Conservation (phyloP, 495 filamentous ascomycete genomes). For the Podospora anserina region DNA sequence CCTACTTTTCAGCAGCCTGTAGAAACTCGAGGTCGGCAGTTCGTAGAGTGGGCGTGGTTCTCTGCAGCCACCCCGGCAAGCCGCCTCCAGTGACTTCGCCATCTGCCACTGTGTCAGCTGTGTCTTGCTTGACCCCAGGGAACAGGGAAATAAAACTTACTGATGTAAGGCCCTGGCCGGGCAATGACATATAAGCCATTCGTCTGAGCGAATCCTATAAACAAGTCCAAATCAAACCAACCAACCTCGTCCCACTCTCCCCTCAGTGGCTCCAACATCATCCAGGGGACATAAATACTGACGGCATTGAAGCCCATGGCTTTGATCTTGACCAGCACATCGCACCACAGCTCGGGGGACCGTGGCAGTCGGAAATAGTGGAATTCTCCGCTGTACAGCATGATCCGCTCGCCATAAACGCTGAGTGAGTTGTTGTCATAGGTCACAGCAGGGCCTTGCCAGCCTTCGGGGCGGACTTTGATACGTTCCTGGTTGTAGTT, state of each 20-base stretch:
- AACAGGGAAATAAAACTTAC: slow-evolving; percentile 12
- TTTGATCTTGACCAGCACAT: slow-evolving; percentile 77
- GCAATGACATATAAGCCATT: slow-evolving; percentile 74
- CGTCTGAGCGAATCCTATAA: slow-evolving; percentile 67
- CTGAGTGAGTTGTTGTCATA: slow-evolving; percentile 76
- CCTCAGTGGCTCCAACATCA: slow-evolving; percentile 70
- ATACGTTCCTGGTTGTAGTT: neutral
- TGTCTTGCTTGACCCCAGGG: neutral
- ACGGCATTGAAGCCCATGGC: slow-evolving; percentile 73
- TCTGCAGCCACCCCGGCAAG: slow-evolving; percentile 51
- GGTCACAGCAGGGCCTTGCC: slow-evolving; percentile 42
- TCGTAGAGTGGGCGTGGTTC: slow-evolving; percentile 59
- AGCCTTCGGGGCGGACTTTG: neutral
- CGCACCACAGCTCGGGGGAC: slow-evolving; percentile 66
- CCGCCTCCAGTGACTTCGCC: slow-evolving; percentile 52
- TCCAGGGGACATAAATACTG: slow-evolving; percentile 75
- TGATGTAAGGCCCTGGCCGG: slow-evolving; percentile 54
- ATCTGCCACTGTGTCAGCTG: slow-evolving; percentile 43
- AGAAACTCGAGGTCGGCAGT: slow-evolving; percentile 59
- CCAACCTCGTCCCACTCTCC: slow-evolving; percentile 67
- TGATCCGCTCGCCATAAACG: slow-evolving; percentile 64
- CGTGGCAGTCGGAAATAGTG: slow-evolving; percentile 68
- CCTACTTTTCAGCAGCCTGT: slow-evolving; percentile 58
- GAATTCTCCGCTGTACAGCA: slow-evolving; percentile 72
- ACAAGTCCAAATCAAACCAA: slow-evolving; percentile 63